Percentiles rank a stretch among this genome's conserved stretches.
Conservation (phyloP, 164 flowering plant genomes). For the Akebia trifoliata region DNA sequence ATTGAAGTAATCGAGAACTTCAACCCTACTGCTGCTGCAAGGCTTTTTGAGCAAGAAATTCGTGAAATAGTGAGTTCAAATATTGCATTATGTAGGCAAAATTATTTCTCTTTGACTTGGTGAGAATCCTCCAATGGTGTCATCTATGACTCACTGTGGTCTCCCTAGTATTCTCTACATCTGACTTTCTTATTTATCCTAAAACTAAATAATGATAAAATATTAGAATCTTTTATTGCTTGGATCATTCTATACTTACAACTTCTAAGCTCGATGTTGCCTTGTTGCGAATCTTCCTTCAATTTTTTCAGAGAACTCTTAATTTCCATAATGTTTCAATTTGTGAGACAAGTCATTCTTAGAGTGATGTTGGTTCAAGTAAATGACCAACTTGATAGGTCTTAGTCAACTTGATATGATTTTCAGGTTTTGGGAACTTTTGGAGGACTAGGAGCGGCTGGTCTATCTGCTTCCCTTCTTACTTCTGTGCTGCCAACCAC, state of each 20-base stretch:
- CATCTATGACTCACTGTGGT: background rate
- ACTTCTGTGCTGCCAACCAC: slow-evolving; percentile 88
- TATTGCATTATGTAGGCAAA: background rate
- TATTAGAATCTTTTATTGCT: too few species aligned
- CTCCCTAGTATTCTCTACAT: too few species aligned
- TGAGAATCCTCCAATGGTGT: background rate
- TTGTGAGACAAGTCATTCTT: too few species aligned
- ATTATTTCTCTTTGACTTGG: background rate
- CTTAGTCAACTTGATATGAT: background rate
- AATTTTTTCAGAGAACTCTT: too few species aligned
- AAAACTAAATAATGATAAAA: too few species aligned
- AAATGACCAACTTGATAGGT: slow-evolving; percentile 3
- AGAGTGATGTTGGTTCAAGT: too few species aligned
- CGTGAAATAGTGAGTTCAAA: slow-evolving; percentile 74
- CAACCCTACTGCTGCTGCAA: slow-evolving; percentile 74
- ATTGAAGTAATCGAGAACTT: slow-evolving; percentile 46
- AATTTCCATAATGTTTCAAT: too few species aligned
- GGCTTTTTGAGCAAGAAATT: slow-evolving; percentile 75
- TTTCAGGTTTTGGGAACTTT: slow-evolving; percentile 71
- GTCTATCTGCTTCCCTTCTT: slow-evolving; percentile 88
- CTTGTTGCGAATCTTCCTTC: too few species aligned
- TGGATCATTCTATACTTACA: too few species aligned
- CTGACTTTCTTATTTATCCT: too few species aligned
- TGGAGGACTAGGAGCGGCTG: slow-evolving; percentile 95
- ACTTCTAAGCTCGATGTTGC: too few species aligned